phyloP scores from a whole-genome alignment of 257 asterid genomes.

The Coffea eugenioides region DNA sequence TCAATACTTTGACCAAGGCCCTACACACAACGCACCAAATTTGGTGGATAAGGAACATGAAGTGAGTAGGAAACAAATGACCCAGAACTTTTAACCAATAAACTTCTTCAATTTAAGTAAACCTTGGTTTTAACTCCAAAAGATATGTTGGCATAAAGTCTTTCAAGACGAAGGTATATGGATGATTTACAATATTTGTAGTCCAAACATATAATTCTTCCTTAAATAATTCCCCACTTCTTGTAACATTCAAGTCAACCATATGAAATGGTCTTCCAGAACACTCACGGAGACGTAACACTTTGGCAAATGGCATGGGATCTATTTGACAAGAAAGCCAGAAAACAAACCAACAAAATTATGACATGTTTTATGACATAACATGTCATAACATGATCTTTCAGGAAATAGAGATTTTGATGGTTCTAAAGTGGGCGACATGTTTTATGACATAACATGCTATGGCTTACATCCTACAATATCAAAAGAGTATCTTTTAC shows the following conservation, averaged over 20 bases:
- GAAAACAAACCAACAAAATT: neutral
- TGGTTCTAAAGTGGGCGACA: neutral
- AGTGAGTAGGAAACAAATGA: neutral
- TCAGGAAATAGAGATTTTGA: neutral
- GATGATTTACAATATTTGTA: neutral
- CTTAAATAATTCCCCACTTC: neutral
- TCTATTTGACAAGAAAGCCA: neutral
- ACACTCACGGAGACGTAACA: neutral
- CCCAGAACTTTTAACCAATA: neutral
- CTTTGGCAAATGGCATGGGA: neutral
- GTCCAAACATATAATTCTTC: neutral
- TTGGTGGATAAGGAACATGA: neutral
- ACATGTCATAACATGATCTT: no score
- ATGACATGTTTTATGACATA: no score
- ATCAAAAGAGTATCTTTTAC: neutral
- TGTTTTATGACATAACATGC: neutral
- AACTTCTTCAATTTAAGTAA: neutral
- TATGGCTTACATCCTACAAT: no score
- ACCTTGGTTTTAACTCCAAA: neutral
- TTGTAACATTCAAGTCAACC: neutral
- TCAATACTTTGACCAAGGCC: neutral
- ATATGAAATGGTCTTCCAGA: neutral
- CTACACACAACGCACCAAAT: neutral
- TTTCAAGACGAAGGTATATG: neutral
- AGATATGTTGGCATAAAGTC: neutral